Evolutionary conservation across 73 alveolate genomes (phyloP).

Genomic region (Vitrella brassicaformis): DNA sequence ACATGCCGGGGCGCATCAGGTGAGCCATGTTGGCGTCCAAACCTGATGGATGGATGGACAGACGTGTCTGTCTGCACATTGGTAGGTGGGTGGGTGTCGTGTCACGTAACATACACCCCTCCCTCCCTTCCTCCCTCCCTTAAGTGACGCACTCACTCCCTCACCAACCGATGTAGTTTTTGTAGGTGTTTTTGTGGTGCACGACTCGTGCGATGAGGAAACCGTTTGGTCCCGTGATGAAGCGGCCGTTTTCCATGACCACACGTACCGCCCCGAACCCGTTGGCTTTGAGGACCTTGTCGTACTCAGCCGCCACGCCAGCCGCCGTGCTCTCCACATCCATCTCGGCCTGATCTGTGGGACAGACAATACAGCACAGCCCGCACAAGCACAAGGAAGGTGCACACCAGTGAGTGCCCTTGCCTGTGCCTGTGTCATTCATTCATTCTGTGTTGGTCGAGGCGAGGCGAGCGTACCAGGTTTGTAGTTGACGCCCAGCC

Average conservation of each 20-base stretch:
- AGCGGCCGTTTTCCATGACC: slow-evolving; percentile 43
- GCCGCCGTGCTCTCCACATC: no score
- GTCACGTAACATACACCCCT: no score
- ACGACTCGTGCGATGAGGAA: slow-evolving; percentile 3
- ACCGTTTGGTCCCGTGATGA: slow-evolving; percentile 34
- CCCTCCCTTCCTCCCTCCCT: no score
- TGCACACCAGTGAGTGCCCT: background rate
- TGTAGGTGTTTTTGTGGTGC: slow-evolving; percentile 38
- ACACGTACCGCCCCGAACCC: slow-evolving; percentile 5
- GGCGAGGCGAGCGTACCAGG: no score
- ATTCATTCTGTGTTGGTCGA: no score
- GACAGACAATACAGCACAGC: no score
- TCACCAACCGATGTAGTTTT: slow-evolving; percentile 14
- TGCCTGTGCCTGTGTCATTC: background rate
- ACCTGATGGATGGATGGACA: slow-evolving; percentile 1
- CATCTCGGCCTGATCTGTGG: no score
- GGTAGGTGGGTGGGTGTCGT: background rate
- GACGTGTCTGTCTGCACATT: background rate
- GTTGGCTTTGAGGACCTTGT: no score
- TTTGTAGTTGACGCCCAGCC: slow-evolving; percentile 14
- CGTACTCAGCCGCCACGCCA: no score
- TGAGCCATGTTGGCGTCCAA: slow-evolving; percentile 48
- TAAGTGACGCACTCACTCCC: background rate
- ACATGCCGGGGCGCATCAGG: slow-evolving; percentile 51
- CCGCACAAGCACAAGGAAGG: no score